Percentiles rank a stretch among this genome's conserved stretches.
Evolutionary conservation across 1,284 basidiomycete genomes (phyloP).

Genomic region (Heterobasidion occidentale): DNA sequence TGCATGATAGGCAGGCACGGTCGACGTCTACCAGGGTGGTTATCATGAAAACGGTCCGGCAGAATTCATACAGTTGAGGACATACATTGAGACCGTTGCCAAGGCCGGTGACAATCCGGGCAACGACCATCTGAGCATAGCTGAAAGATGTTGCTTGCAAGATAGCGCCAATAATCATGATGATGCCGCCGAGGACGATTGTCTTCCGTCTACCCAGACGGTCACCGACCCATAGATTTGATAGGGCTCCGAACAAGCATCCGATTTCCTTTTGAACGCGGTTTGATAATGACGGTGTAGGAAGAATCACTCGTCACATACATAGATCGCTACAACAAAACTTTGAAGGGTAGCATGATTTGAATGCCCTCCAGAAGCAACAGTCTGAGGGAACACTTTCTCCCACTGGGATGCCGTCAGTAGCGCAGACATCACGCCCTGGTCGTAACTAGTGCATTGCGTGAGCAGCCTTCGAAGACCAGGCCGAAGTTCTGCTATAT

Average conservation of each 20-base stretch:
- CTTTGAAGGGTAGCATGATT: conserved; percentile 47
- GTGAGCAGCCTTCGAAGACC: not conserved
- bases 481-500: not conserved
- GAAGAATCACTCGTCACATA: conserved; percentile 14
- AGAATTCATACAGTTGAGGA: not conserved
- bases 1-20: conserved; percentile 56
- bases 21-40: conserved; percentile 42
- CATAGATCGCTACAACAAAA: conserved; percentile 47
- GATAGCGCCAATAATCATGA: conserved; percentile 61
- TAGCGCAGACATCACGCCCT: conserved; percentile 58
- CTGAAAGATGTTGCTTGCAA: conserved; percentile 46
- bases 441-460: conserved; percentile 40
- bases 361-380: conserved; percentile 23
- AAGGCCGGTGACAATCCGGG: conserved; percentile 54
- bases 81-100: conserved; percentile 63
- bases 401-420: conserved; percentile 48
- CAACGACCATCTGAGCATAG: conserved; percentile 52
- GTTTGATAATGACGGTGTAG: conserved; percentile 6
- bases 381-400: conserved; percentile 40
- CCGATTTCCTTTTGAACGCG: conserved; percentile 36
- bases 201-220: conserved; percentile 43
- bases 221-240: conserved; percentile 49
- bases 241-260: conserved; percentile 42
- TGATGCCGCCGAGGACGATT: conserved; percentile 41
- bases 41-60: not conserved